Percentiles rank a stretch among this genome's conserved stretches.
Conservation (phyloP, 352 stramenopile genomes). For the Globisporangium uncinulatum region DNA sequence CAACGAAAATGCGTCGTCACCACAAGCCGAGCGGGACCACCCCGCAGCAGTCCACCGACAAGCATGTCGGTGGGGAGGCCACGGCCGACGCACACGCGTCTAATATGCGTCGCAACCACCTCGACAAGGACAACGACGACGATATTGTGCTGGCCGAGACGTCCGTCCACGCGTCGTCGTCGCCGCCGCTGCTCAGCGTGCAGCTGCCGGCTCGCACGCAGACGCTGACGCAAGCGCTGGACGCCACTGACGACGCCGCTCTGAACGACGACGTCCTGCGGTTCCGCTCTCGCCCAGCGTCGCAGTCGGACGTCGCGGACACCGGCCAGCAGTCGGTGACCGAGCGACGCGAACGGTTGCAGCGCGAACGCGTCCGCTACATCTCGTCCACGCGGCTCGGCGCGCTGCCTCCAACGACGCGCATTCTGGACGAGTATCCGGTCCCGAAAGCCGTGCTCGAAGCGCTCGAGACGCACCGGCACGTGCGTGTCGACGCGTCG, state of each 20-base stretch:
- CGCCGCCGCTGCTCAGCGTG: conserved; percentile 13
- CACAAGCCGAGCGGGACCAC: conserved; percentile 11
- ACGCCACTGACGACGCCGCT: conserved; percentile 15
- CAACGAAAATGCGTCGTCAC: neutral
- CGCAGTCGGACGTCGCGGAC: conserved; percentile 29
- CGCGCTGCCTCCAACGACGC: conserved; percentile 45
- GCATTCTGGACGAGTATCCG: conserved; percentile 66
- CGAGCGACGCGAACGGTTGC: conserved; percentile 28
- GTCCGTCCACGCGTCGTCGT: too few relatives aligned
- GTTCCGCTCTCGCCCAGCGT: conserved; percentile 51
- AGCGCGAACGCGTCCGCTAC: conserved; percentile 51
- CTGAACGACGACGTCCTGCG: conserved; percentile 34
- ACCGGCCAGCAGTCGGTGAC: conserved; percentile 19
- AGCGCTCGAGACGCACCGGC: conserved; percentile 50
- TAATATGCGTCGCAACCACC: neutral
- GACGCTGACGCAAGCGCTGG: conserved; percentile 23
- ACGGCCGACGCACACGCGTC: neutral
- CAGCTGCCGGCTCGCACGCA: conserved; percentile 22
- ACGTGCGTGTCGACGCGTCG: conserved; percentile 56
- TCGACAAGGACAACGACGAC: neutral
- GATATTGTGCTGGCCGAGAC: neutral
- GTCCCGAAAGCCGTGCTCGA: conserved; percentile 67
- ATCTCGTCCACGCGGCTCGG: conserved; percentile 62
- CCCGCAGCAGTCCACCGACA: conserved; percentile 20
- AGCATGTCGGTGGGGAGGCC: conserved; percentile 13